Evolutionary conservation across 257 asterid genomes (phyloP), one percentile per base, ranked within the genome.

Genomic region (Jasminum sambac): DNA sequence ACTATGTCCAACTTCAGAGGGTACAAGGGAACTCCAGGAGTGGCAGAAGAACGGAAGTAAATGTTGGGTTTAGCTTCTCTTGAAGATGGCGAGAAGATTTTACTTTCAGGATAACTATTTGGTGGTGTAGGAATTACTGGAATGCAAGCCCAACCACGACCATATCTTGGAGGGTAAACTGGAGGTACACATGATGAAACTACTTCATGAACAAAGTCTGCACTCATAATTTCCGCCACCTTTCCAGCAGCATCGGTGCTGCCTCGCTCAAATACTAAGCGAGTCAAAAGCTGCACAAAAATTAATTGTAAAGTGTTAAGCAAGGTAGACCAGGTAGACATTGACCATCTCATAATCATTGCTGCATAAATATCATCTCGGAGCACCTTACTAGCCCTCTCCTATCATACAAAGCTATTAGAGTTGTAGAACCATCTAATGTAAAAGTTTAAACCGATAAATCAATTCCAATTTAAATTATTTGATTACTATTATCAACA

Each of bases 131-230:
- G 99, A 78, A 88, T 79, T 44, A 91, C 97, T 1, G 99, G 97
- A 78, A 91, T 85, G 85, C 97, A 91, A 36, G 96, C 99, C 99
- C 99, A 94, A 59, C 97, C 97, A 78, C 84, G 91, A 75, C 95
- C 99, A 62, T 92, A 88, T 77, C 97, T 88, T 59, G 99, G 96
- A 80, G 99, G 99, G 85, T 86, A 94, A 42, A 94, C 99, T 25
- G 99, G 97, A 79, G 99, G 99, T 64, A 94, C 97, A 79, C 97
- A 91, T 21, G 99, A 96, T 69, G 99, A 89, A 67, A 94, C 86
- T 71, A 94, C 90, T 88, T 94, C 96, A 72, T 94, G 99, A 64
- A 91, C 99, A 80, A 94, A 94, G 80, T 94, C 99, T 50, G 95
- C 87, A 73, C 84, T 79, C 97, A 89, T 91, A 79, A 94, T 91